Evolutionary conservation across 2,329 filamentous ascomycete genomes (phyloP), one percentile per base, ranked within the genome.

Genomic region (Cercospora sojina): DNA sequence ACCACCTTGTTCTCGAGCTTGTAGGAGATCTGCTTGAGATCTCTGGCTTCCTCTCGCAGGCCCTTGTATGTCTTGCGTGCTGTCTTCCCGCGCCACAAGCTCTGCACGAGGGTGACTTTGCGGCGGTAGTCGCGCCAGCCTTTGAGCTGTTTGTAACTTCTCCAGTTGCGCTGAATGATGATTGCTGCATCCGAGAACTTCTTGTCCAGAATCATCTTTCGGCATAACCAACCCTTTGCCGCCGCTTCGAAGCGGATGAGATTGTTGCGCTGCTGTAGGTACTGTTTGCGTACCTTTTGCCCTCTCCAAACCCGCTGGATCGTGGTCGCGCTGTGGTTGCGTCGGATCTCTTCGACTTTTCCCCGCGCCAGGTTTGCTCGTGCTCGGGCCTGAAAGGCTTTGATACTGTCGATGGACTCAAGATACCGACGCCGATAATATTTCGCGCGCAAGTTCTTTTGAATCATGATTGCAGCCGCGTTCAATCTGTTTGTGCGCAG

Each of bases 1-100:
- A 99, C 92, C 69, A 99, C 95, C 88, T 99, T 99, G 86, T 99
- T 98, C 80, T 99, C 95, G 74, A 99, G 84, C 84, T 97, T 98
- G 85, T 99, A 99, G 2, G 95, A 98, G 73, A 99, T 99, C 80
- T 98, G 94, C 85, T 98, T 98, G 79, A 99, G 87, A 83, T 99
- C 96, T 77, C 95, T 91, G 71, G 95, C 95, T 81, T 99, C 95
- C 80, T 97, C 93, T 72, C 95, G 92, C 68, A 96, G 83, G 73
- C 84, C 88, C 87, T 97, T 98, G 85, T 99, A 99, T 58, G 87
- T 89, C 72, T 85, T 87, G 71, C 95, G 88, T 64, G 95, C 94
- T 70, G 80, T 77, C 79, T 87, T 93, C 77, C 93, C 94, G 78
- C 95, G 90, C 92, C 92, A 98, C 77, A 98, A 80, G 79, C 89